Conservation (phyloP, 768 basidiomycete species). For the Phaeotremella fagi region DNA sequence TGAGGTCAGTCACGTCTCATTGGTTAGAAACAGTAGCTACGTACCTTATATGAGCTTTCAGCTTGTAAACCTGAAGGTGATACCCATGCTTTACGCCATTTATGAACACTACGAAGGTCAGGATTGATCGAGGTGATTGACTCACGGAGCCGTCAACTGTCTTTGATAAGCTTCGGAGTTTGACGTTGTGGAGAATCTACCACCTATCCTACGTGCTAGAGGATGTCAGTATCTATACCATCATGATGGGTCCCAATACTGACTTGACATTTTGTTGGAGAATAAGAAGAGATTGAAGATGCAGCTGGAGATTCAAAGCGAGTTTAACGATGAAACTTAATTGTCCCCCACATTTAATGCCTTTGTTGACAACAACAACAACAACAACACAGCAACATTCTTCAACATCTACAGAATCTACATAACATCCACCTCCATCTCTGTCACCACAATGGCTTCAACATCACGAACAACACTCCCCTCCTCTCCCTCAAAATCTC, state of each 20-base stretch:
- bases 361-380: no score
- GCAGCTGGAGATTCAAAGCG: no score
- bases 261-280: no score
- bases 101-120: slow-evolving; percentile 25
- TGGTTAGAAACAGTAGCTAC: neutral
- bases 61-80: slow-evolving; percentile 34
- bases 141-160: slow-evolving; percentile 37
- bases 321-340: no score
- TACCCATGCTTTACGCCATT: slow-evolving; percentile 41
- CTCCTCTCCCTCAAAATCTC: neutral
- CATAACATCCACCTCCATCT: neutral
- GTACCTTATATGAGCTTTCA: slow-evolving; percentile 39
- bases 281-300: neutral
- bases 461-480: neutral
- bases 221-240: neutral
- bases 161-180: slow-evolving; percentile 35
- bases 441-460: neutral
- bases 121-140: neutral
- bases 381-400: no score
- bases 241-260: no score
- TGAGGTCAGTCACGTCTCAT: neutral
- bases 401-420: no score
- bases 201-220: slow-evolving; percentile 24
- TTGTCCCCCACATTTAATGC: no score
- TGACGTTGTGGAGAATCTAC: slow-evolving; percentile 18